phyloP scores from a whole-genome alignment of 2,329 filamentous ascomycete genomes.

The Clonostachys solani region DNA sequence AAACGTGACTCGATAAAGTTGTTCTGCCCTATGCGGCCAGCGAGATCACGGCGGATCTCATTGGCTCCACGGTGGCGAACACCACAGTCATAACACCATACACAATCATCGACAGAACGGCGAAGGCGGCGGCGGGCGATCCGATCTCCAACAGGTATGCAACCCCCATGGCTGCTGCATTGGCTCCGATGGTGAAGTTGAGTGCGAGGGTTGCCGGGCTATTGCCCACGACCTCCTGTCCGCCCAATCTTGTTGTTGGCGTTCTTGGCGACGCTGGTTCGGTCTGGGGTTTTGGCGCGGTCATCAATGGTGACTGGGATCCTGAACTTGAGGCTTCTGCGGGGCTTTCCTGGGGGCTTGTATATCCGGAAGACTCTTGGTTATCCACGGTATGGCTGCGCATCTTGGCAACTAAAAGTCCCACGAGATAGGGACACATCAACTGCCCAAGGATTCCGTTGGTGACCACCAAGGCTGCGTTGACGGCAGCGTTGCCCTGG shows the following conservation, averaged over 20 bases:
- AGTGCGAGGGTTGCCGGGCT: constrained; percentile 35
- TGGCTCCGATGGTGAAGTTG: constrained; percentile 51
- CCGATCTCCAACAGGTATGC: constrained; percentile 50
- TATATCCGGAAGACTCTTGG: background rate
- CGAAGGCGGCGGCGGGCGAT: constrained; percentile 49
- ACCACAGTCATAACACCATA: constrained; percentile 53
- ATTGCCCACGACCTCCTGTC: constrained; percentile 13
- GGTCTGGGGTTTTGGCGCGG: background rate
- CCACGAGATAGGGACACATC: constrained; percentile 22
- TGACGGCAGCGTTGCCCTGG: constrained; percentile 38
- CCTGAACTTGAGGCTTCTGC: background rate
- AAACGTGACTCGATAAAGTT: no score
- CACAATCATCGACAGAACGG: constrained; percentile 52
- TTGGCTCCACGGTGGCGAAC: constrained; percentile 43
- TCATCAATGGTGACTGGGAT: background rate
- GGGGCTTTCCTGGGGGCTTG: background rate
- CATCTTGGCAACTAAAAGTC: no score
- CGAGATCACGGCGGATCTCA: constrained; percentile 28
- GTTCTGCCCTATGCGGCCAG: constrained; percentile 13
- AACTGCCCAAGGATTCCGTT: constrained; percentile 43
- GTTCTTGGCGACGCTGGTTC: background rate
- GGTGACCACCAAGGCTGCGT: constrained; percentile 45
- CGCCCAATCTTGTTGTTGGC: background rate
- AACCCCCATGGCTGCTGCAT: constrained; percentile 56
- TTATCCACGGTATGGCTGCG: background rate